Evolutionary conservation across 2,329 filamentous ascomycete genomes (phyloP).

Genomic region (Alternaria ventricosa): DNA sequence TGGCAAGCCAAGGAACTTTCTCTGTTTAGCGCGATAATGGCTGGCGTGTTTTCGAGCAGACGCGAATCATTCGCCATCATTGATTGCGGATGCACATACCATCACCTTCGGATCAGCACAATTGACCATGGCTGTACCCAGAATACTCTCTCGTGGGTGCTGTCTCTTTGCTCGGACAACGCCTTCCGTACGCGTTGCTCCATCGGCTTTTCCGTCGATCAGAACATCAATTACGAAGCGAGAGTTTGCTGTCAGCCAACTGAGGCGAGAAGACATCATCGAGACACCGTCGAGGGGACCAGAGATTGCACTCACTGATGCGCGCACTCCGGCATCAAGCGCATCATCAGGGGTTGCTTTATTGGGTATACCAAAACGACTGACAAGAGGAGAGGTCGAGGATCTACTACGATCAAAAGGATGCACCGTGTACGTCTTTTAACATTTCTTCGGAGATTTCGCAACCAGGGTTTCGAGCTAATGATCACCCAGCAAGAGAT

Average conservation of each 20-base stretch:
- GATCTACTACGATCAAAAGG: constrained; percentile 19
- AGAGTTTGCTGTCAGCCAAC: constrained; percentile 19
- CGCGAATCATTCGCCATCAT: neutral
- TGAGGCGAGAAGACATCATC: constrained; percentile 4
- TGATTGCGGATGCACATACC: neutral
- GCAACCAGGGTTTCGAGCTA: constrained; percentile 7
- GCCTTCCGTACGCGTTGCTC: constrained; percentile 14
- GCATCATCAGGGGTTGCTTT: constrained; percentile 16
- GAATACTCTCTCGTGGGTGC: constrained; percentile 14
- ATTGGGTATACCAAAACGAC: constrained; percentile 12
- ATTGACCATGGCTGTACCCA: constrained; percentile 22
- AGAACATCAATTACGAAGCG: constrained; percentile 15
- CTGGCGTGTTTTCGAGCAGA: neutral
- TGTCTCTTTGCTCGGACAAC: constrained; percentile 17
- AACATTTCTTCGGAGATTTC: neutral
- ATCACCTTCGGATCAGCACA: neutral
- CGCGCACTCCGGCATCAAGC: neutral
- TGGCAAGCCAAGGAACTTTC: constrained; percentile 5
- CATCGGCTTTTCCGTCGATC: constrained; percentile 12
- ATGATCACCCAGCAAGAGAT: constrained; percentile 17
- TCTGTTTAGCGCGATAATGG: neutral
- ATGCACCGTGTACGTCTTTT: constrained; percentile 26
- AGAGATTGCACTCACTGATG: constrained; percentile 6
- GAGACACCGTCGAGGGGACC: constrained; percentile 13
- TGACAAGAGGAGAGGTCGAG: constrained; percentile 17